Evolutionary conservation across 805 yeast genomes (phyloP), one percentile per base, ranked within the genome.

Genomic region (Candida taoyuanica): DNA sequence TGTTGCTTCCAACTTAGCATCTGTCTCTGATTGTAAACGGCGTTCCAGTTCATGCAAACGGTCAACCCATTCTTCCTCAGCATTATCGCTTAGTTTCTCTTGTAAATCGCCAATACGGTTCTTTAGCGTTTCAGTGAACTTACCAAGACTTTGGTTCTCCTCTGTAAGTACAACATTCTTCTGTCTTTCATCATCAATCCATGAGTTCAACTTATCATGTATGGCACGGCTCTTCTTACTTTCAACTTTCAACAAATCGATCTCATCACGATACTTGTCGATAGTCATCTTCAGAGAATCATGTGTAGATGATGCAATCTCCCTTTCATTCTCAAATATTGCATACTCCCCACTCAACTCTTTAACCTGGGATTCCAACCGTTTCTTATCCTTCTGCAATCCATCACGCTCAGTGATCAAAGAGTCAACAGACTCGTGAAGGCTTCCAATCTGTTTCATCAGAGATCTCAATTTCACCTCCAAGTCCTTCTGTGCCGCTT

Each of bases 111-210:
- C 56, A 9, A 75, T 62, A 47, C 74, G 73, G 13, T 43, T 39
- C 36, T 63, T 68, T 44, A 83, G 59, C 34, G 77, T 76, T 25
- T 60, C 60, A 49, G 81, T 77, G 42, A 68, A 70, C 44, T 69
- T 78, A 19, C 72, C 74, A 30, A 83, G 54, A 2, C 82, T 72
- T 50, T 77, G 78, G 50, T 80, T 82, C 53, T 84, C 93, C 56
- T 84, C 86, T 17, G 67, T 61, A 5, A 78, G 58, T 34, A 78
- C 75, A 40, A 80, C 63, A 28, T 73, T 70, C 32, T 76, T 76
- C 31, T 73, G 72, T 42, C 78, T 72, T 38, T 71, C 64, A 12
- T 56, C 56, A 30, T 65, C 68, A 40, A 56, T 49, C 14, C 46
- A 19, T 3, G 48, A 39, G 17, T 48, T 53, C 37, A 62, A 49